phyloP scores from a whole-genome alignment of 2,329 filamentous ascomycete genomes.

The Pseudocercospora eumusae region DNA sequence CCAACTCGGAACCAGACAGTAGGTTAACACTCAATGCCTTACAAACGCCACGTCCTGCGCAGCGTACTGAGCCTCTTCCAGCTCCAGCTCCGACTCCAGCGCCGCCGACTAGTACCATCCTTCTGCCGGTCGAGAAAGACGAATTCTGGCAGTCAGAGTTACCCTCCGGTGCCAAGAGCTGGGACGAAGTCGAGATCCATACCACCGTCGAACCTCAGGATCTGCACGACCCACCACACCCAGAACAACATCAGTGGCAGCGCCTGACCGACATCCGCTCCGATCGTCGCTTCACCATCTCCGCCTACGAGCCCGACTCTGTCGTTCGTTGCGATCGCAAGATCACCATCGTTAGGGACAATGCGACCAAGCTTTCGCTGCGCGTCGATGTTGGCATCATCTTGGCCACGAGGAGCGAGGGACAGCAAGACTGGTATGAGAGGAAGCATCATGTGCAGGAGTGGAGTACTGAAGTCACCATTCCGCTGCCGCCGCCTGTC shows the following conservation, averaged over 20 bases:
- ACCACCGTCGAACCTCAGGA: neutral
- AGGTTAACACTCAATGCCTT: too few relatives aligned
- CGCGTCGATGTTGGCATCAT: neutral
- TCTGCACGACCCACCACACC: neutral
- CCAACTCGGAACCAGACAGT: too few relatives aligned
- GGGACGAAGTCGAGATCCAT: neutral
- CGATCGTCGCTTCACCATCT: neutral
- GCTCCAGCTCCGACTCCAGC: too few relatives aligned
- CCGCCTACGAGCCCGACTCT: neutral
- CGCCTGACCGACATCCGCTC: neutral
- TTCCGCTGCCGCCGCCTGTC: neutral
- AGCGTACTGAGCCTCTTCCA: too few relatives aligned
- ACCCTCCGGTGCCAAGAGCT: neutral
- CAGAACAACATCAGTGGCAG: neutral
- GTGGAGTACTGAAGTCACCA: neutral
- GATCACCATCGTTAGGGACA: neutral
- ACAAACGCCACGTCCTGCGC: too few relatives aligned
- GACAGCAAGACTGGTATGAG: neutral
- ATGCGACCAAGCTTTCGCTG: neutral
- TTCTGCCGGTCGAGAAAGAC: neutral
- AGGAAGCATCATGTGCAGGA: neutral
- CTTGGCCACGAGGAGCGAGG: neutral
- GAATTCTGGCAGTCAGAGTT: neutral
- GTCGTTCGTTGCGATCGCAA: neutral
- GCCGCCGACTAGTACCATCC: neutral